Evolutionary conservation across 306 rosid species (phyloP), one percentile per base, ranked within the genome.

Genomic region (Quercus alba): DNA sequence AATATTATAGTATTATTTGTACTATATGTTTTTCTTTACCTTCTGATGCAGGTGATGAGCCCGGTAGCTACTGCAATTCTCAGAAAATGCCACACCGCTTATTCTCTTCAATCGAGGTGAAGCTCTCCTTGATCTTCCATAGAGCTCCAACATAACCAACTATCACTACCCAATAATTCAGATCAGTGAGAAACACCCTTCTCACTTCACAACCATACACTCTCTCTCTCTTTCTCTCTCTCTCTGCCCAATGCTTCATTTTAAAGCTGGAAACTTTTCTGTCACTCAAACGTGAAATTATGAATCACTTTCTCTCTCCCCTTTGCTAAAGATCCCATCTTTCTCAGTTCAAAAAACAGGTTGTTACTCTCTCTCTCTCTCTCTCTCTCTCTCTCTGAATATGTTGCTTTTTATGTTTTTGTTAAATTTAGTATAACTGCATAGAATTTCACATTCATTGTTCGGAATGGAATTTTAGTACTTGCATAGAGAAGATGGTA

Each of bases 81-180:
- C 91, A 89, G 90, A 84, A 85, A 85, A 87, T 87, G 92, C 90
- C 91, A 81, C 91, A 82, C 88, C 82, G 81, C 73, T 82, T 82
- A 41, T 81, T 91, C 94, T 90, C 94, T 93, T 87, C 75, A 87
- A 86, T 91, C 98, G 98, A 93, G 98, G 89, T 10, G 17, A 12
- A 86, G 75, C 86, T 80, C 82, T 69, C 56, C 30, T 62, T 84
- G 57, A 75, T 74, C 79, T 80, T 87, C 87, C 85, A 89, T 85
- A 84, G 86, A 81, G 83, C 69, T 79, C 86, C 83, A 72, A 54
- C 55, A 54, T 63, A 6, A 67, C 52, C 72, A n/a, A 67, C n/a
- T n/a, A 8, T 49, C 54, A 49, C 6, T 33, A 12, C 51, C 10
- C 10, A n/a, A n/a, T 19, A 55, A 23, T 41, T 80, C 82, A 72